These are phyloP conservation scores for Eleusine indica DNA, from an alignment of 176 grass and related monocot genomes.

Conservation along the genomic window DNA sequence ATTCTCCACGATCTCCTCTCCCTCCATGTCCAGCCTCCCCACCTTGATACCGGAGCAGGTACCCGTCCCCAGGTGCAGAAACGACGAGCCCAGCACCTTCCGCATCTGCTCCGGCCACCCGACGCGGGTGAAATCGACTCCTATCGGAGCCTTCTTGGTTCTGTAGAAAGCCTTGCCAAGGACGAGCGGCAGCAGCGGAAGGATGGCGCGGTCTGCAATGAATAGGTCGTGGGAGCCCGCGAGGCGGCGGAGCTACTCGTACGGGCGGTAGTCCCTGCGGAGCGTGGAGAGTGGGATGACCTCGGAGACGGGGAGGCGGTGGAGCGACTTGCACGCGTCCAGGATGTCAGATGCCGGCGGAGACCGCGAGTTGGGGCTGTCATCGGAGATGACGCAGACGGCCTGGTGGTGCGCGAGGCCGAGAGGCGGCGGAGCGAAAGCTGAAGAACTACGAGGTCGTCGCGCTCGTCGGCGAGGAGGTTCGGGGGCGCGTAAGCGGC, in stretches of 20 bases:
- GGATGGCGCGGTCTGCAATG: constrained; percentile 75
- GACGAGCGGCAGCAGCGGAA: constrained; percentile 76
- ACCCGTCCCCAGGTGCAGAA: constrained; percentile 58
- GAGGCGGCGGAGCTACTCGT: constrained; percentile 74
- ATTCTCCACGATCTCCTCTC: constrained; percentile 65
- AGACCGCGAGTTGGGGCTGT: constrained; percentile 47
- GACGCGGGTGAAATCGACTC: constrained; percentile 56
- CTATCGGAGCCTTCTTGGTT: constrained; percentile 70
- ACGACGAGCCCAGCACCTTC: constrained; percentile 60
- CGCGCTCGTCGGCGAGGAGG: constrained; percentile 62
- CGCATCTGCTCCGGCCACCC: constrained; percentile 79
- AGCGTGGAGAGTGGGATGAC: constrained; percentile 69
- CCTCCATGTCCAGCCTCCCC: constrained; percentile 81
- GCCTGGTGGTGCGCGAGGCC: constrained; percentile 35
- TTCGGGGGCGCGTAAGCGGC: constrained; percentile 33
- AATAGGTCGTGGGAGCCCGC: constrained; percentile 81
- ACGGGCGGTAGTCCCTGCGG: constrained; percentile 71
- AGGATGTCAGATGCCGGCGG: constrained; percentile 43
- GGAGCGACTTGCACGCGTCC: constrained; percentile 50
- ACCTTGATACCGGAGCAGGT: constrained; percentile 70
- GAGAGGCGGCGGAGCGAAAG: constrained; percentile 60
- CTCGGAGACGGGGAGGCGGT: constrained; percentile 56
- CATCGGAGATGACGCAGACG: constrained; percentile 68
- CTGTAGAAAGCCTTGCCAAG: constrained; percentile 80
- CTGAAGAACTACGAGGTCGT: constrained; percentile 65